Evolutionary conservation across 2,329 filamentous ascomycete genomes (phyloP).

Genomic region (Talaromyces atroroseus): DNA sequence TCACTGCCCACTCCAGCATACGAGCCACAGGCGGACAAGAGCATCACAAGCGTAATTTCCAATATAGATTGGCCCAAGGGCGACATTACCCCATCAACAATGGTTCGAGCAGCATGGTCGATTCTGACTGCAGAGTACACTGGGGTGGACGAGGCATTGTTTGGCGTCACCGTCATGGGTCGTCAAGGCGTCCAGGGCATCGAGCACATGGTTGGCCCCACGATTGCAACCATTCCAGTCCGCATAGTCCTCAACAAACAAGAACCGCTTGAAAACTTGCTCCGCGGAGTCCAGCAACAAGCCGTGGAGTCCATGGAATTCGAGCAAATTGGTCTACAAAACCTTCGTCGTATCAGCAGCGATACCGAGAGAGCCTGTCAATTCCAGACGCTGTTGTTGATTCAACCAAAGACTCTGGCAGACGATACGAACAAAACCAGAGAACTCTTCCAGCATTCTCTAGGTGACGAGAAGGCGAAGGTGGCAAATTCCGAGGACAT

Average conservation of each 20-base stretch:
- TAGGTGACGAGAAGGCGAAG: too few species aligned
- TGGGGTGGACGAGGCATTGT: not conserved
- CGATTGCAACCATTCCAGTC: too few species aligned
- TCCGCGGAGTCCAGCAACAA: too few species aligned
- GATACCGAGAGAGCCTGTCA: not conserved
- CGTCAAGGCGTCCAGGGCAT: not conserved
- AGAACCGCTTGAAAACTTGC: too few species aligned
- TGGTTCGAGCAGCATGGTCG: not conserved
- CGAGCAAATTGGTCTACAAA: constrained; percentile 4
- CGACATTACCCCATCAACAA: not conserved
- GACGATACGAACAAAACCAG: too few species aligned
- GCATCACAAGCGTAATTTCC: too few species aligned
- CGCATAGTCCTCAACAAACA: too few species aligned
- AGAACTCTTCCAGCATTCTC: not conserved
- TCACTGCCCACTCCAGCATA: not conserved
- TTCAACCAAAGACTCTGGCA: not conserved
- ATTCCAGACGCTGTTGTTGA: constrained; percentile 10
- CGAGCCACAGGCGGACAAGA: not conserved
- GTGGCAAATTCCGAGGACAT: too few species aligned
- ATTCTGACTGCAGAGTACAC: not conserved
- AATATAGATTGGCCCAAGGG: not conserved
- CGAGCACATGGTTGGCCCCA: too few species aligned
- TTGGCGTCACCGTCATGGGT: too few species aligned
- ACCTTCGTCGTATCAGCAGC: not conserved
- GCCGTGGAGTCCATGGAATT: not conserved